Evolutionary conservation across 2,329 filamentous ascomycete species (phyloP), one percentile per base, ranked within the genome.

Genomic region (Drechslerella stenobrocha): DNA sequence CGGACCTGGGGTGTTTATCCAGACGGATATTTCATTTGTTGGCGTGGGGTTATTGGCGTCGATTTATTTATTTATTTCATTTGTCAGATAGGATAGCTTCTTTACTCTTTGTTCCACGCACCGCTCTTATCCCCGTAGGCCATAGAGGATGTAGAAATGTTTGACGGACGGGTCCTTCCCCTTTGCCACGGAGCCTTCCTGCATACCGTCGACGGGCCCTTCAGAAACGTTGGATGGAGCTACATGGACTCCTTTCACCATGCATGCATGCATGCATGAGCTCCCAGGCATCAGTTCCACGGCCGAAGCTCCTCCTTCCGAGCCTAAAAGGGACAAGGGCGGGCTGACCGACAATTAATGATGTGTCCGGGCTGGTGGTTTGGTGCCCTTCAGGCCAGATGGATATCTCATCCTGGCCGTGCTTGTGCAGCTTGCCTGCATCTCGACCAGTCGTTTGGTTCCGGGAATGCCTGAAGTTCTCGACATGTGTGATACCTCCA

Each of bases 351-450:
- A 45, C n/a, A n/a, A n/a, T n/a, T n/a, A n/a, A n/a, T 66, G 60
- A 66, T 58, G 60, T 66, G 60, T 66, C 53, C 60, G 53, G 60
- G 60, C 44, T 23, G 46, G 52, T 37, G 28, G n/a, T 65, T 58
- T 24, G n/a, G n/a, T n/a, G n/a, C n/a, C n/a, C 15, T 52, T 47
- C 9, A 20, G 37, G 37, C 13, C 37, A 42, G 37, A 42, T 42
- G 37, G 37, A 42, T 42, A 13, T 22, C 18, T 42, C 37, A 42
- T 53, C 47, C 52, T 56, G 35, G 26, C 37, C 30, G 23, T 52
- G 44, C 34, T 42, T 28, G n/a, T 42, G 34, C 15, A 35, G 23
- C 4, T 3, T 15, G 30, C 13, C 18, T 6, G 30, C 34, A 22
- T 26, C 35, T 46, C 5, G 8, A 18, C 40, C 30, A 40, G 48